Percentiles rank a stretch among this genome's conserved stretches.
Evolutionary conservation across 2,329 filamentous ascomycete genomes (phyloP).

Genomic region (Chaetomiaceae sp.): DNA sequence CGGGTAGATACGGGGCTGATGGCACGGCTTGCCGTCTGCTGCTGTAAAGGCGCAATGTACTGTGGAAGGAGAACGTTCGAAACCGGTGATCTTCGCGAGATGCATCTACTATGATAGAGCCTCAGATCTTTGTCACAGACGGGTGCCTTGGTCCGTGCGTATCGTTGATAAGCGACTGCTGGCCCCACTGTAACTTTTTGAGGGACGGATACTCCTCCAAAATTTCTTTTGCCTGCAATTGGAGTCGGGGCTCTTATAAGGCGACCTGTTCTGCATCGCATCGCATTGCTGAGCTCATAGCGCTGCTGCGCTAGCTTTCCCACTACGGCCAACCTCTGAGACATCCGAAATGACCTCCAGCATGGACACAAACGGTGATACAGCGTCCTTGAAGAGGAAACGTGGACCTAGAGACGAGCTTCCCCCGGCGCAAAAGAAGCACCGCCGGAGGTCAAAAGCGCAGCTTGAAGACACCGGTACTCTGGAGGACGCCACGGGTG

Average conservation of each 20-base stretch:
- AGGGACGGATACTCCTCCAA: conserved; percentile 23
- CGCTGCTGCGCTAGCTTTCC: background rate
- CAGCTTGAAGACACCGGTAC: conserved; percentile 12
- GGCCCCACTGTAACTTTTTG: conserved; percentile 26
- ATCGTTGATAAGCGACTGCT: conserved; percentile 21
- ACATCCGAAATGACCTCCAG: conserved; percentile 15
- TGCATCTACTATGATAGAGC: background rate
- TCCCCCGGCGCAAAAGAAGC: conserved; percentile 21
- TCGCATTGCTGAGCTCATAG: background rate
- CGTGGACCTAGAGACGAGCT: conserved; percentile 28
- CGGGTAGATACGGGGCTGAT: too few relatives aligned
- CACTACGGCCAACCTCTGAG: background rate
- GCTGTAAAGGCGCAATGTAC: background rate
- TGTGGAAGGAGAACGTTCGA: background rate
- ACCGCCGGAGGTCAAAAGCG: conserved; percentile 20
- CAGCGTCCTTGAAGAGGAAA: conserved; percentile 28
- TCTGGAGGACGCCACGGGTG: conserved; percentile 6
- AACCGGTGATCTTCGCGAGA: too few relatives aligned
- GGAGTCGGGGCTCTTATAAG: conserved; percentile 8
- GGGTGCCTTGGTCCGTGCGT: conserved; percentile 16
- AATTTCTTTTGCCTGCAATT: conserved; percentile 24
- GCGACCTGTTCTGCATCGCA: conserved; percentile 5
- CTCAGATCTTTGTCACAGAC: conserved; percentile 18
- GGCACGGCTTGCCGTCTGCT: too few relatives aligned
- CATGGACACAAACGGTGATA: conserved; percentile 24